Percentiles rank a stretch among this genome's conserved stretches.
These are phyloP conservation scores for Plasmopara muralis DNA, from an alignment of 352 stramenopile species.

Conservation along the genomic window DNA sequence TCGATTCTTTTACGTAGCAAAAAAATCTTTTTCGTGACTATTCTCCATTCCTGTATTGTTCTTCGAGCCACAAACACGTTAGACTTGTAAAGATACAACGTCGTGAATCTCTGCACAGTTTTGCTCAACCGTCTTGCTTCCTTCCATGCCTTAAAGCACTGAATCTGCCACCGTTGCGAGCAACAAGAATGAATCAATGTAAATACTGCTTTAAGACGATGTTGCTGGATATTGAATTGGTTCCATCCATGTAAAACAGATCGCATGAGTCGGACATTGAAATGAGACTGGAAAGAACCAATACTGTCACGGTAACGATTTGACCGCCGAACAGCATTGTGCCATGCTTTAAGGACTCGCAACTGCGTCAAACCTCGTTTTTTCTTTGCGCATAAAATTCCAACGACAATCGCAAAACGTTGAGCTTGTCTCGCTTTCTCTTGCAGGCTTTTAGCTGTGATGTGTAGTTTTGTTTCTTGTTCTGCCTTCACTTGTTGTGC, in stretches of 20 bases:
- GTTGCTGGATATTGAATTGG: conserved; percentile 9
- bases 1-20: conserved; percentile 31
- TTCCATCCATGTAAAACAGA: conserved; percentile 10
- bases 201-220: conserved; percentile 7
- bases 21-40: conserved; percentile 10
- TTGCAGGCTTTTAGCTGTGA: conserved; percentile 2
- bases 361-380: conserved; percentile 2
- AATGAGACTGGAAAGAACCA: conserved; percentile 2
- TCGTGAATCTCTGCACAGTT: conserved; percentile 19
- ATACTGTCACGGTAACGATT: conserved; percentile 3
- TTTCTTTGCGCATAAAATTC: conserved; percentile 12
- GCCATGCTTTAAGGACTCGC: conserved; percentile 17
- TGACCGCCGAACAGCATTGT: conserved; percentile 3
- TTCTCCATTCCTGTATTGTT: conserved; percentile 22
- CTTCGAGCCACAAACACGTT: conserved; percentile 7
- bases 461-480: conserved; percentile 11
- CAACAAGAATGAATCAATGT: conserved; percentile 7
- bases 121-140: conserved; percentile 7
- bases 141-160: conserved; percentile 23
- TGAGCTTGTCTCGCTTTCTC: conserved; percentile 13
- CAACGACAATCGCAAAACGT: conserved; percentile 11
- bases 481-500: conserved; percentile 3
- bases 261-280: conserved; percentile 3
- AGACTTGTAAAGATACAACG: conserved; percentile 6
- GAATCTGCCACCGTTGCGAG: conserved; percentile 6